phyloP scores from a whole-genome alignment of 192 early-diverging fungal genomes.

The Backusella circina region DNA sequence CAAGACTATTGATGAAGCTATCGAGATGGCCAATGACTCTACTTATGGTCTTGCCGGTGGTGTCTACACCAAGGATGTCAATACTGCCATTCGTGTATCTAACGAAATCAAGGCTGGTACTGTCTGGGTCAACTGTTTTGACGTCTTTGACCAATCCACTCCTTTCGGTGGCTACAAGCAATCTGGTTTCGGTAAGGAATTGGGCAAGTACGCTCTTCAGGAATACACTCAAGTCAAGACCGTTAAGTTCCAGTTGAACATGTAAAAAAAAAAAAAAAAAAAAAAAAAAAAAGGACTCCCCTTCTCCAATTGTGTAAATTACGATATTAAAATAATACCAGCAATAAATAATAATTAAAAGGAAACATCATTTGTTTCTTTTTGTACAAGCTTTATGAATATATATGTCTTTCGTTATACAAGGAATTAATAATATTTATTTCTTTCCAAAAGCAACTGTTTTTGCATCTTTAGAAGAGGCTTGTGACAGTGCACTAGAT shows the following conservation, averaged over 20 bases:
- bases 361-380: neutral
- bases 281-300: neutral
- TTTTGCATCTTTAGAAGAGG: neutral
- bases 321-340: neutral
- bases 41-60: constrained; percentile 67
- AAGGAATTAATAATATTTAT: neutral
- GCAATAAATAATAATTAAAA: neutral
- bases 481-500: constrained; percentile 10
- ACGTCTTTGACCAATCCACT: constrained; percentile 67
- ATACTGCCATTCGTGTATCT: constrained; percentile 55
- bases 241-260: constrained; percentile 7
- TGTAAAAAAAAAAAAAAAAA: neutral
- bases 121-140: constrained; percentile 81
- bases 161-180: constrained; percentile 76
- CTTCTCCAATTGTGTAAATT: neutral
- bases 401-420: neutral
- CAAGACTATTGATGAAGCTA: constrained; percentile 68
- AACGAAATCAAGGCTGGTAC: constrained; percentile 62
- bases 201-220: constrained; percentile 10
- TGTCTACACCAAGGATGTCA: constrained; percentile 67
- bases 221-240: constrained; percentile 13
- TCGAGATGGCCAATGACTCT: constrained; percentile 64
- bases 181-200: constrained; percentile 41
- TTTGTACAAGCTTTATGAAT: neutral
- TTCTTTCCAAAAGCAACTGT: neutral